These are phyloP conservation scores for Blumeria graminis DNA, from an alignment of 2,329 filamentous ascomycete species.

Conservation along the genomic window DNA sequence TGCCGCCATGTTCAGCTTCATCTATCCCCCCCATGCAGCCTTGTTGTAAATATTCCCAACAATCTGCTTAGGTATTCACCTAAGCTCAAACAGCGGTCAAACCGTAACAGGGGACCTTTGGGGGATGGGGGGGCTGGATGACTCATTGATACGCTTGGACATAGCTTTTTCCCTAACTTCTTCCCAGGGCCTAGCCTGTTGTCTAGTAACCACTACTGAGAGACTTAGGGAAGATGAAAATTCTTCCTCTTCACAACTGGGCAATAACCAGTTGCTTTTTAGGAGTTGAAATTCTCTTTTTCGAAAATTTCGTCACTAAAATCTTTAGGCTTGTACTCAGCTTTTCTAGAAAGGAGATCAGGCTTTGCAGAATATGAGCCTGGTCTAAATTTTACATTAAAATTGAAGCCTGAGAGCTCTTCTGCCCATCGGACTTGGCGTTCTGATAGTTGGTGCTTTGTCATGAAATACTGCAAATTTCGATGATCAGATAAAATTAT, in stretches of 20 bases:
- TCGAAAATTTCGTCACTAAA: background rate
- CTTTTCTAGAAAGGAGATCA: background rate
- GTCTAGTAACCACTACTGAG: background rate
- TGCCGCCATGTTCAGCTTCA: too few species aligned
- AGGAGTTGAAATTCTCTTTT: background rate
- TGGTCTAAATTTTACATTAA: background rate
- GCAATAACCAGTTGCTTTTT: background rate
- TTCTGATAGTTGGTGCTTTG: background rate
- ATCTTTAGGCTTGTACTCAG: background rate
- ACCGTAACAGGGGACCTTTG: too few species aligned
- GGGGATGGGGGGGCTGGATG: too few species aligned
- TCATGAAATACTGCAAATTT: background rate
- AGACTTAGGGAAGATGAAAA: background rate
- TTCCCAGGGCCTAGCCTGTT: background rate
- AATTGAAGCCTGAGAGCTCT: background rate
- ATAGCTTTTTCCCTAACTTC: too few species aligned
- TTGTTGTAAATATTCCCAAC: too few species aligned
- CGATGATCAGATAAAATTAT: background rate
- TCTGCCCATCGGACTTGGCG: background rate
- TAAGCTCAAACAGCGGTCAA: too few species aligned
- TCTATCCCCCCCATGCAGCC: too few species aligned
- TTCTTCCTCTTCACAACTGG: background rate
- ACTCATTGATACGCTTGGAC: too few species aligned
- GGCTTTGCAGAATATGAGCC: background rate
- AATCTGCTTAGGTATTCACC: too few species aligned